These are phyloP conservation scores for Scedosporium aurantiacum DNA, from an alignment of 2,329 filamentous ascomycete species.

Conservation along the genomic window DNA sequence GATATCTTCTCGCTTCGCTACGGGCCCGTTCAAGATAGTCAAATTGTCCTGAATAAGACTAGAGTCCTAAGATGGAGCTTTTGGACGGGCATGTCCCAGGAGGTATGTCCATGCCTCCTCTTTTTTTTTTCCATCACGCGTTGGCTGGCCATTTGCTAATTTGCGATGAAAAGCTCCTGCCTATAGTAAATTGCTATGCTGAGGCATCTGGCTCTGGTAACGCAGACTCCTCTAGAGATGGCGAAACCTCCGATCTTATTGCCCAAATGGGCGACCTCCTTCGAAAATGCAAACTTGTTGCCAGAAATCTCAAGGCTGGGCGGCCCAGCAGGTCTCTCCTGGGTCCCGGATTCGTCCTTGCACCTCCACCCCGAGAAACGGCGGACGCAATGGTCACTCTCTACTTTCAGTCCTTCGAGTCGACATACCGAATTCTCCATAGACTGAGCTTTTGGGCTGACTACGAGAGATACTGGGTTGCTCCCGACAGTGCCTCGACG, in stretches of 20 bases:
- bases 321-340: slow-evolving; percentile 21
- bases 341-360: slow-evolving; percentile 13
- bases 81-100: slow-evolving; percentile 19
- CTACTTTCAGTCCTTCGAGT: slow-evolving; percentile 41
- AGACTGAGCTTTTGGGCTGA: slow-evolving; percentile 38
- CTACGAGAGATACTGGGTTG: slow-evolving; percentile 35
- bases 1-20: slow-evolving; percentile 15
- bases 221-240: background rate
- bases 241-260: slow-evolving; percentile 15
- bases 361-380: slow-evolving; percentile 17
- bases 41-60: slow-evolving; percentile 23
- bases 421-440: slow-evolving; percentile 40
- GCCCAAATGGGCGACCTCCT: slow-evolving; percentile 18
- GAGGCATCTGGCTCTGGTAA: background rate
- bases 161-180: background rate
- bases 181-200: background rate
- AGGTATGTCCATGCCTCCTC: slow-evolving; percentile 14
- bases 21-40: slow-evolving; percentile 14
- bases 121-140: no score
- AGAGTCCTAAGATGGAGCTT: slow-evolving; percentile 21
- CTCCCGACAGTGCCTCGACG: slow-evolving; percentile 14
- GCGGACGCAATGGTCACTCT: slow-evolving; percentile 29
- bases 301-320: slow-evolving; percentile 19
- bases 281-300: slow-evolving; percentile 22
- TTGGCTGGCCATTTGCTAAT: background rate